Evolutionary conservation across 2,329 filamentous ascomycete genomes (phyloP).

Genomic region (Emmonsia crescens): DNA sequence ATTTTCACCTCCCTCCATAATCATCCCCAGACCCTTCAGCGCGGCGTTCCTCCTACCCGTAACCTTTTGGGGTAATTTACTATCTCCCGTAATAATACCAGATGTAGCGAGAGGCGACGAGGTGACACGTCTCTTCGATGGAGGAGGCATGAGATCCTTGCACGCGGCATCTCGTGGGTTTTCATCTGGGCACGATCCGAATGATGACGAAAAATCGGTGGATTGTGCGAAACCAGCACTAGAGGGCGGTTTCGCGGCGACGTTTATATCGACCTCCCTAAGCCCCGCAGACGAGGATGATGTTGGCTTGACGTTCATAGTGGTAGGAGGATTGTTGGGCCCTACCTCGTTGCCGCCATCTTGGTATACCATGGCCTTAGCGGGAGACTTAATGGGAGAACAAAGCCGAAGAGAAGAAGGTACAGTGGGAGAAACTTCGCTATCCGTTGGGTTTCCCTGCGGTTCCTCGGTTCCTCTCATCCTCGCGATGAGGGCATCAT

Average conservation of each 20-base stretch:
- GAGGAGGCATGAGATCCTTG: conserved; percentile 20
- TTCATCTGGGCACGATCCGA: not conserved
- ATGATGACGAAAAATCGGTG: not conserved
- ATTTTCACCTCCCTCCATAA: conserved; percentile 37
- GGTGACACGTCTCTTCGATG: conserved; percentile 14
- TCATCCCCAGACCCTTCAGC: conserved; percentile 7
- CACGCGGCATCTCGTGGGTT: conserved; percentile 7
- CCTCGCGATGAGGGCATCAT: conserved; percentile 46
- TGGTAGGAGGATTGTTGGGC: conserved; percentile 20
- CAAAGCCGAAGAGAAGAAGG: conserved; percentile 17
- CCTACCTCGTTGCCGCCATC: conserved; percentile 35
- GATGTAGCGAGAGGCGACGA: conserved; percentile 14
- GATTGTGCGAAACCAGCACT: conserved; percentile 7
- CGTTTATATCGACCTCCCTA: conserved; percentile 43
- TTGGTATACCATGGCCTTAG: conserved; percentile 44
- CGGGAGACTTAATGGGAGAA: conserved; percentile 25
- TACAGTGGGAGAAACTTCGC: conserved; percentile 14
- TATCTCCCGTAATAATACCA: conserved; percentile 20
- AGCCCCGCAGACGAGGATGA: conserved; percentile 33
- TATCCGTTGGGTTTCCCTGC: conserved; percentile 19
- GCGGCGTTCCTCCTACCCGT: conserved; percentile 30
- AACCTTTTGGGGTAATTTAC: conserved; percentile 35
- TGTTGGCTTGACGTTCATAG: conserved; percentile 15
- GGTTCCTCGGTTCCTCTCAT: conserved; percentile 33
- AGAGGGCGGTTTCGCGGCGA: conserved; percentile 26